phyloP scores from a whole-genome alignment of 345 rosid genomes.

The Crucihimalaya himalaica region DNA sequence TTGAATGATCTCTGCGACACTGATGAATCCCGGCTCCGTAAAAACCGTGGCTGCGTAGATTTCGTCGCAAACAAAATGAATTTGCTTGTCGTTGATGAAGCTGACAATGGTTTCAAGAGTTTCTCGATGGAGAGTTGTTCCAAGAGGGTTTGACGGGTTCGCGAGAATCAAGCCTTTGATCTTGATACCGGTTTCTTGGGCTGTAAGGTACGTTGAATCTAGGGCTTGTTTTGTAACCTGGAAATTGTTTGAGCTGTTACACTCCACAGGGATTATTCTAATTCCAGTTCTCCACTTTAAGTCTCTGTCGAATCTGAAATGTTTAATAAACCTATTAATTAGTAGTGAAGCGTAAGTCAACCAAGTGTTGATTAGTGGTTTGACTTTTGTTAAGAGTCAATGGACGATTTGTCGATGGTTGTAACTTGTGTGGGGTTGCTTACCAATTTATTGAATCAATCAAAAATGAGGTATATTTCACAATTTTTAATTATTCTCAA shows the following conservation, averaged over 20 bases:
- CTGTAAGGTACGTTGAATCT: constrained; percentile 42
- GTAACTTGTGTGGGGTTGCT: background rate
- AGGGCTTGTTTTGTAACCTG: constrained; percentile 50
- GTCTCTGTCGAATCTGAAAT: constrained; percentile 59
- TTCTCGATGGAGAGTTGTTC: constrained; percentile 35
- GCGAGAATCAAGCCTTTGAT: constrained; percentile 35
- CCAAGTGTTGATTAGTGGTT: constrained; percentile 8
- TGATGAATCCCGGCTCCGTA: constrained; percentile 43
- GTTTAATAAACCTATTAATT: background rate
- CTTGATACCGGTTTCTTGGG: constrained; percentile 42
- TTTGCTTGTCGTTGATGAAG: constrained; percentile 45
- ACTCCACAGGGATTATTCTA: constrained; percentile 51
- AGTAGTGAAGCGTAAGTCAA: constrained; percentile 23
- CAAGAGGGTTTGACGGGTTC: constrained; percentile 44
- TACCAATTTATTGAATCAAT: constrained; percentile 11
- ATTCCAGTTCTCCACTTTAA: constrained; percentile 63
- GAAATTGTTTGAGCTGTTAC: constrained; percentile 57
- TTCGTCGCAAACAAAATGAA: constrained; percentile 63
- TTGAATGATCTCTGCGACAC: constrained; percentile 53
- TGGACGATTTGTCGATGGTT: background rate
- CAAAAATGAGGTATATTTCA: constrained; percentile 4
- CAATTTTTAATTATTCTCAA: background rate
- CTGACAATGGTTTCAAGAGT: constrained; percentile 13
- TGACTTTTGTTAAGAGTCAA: constrained; percentile 24
- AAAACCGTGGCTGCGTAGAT: constrained; percentile 58